Conservation (phyloP, 1,139 yeast genomes). For the Nakaseomyces delphensis region DNA sequence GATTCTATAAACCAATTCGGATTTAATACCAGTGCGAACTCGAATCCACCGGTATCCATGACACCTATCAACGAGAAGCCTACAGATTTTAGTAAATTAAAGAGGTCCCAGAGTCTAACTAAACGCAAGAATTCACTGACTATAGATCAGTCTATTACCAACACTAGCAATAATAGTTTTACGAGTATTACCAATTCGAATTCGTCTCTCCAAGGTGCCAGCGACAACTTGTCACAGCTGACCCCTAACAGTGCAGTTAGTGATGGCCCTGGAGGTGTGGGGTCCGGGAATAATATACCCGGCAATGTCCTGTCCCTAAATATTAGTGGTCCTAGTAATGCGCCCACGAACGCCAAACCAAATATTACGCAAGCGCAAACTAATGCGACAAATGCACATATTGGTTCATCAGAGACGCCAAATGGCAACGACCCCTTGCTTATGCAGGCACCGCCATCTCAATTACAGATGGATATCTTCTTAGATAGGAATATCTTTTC, state of each 20-base stretch:
- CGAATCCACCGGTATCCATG: slow-evolving; percentile 53
- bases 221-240: background rate
- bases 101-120: slow-evolving; percentile 24
- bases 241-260: slow-evolving; percentile 1
- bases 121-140: slow-evolving; percentile 16
- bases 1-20: slow-evolving; percentile 58
- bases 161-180: background rate
- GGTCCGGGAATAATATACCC: background rate
- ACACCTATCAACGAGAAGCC: slow-evolving; percentile 67
- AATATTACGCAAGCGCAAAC: background rate
- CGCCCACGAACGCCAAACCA: background rate
- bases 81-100: slow-evolving; percentile 21
- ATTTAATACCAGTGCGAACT: slow-evolving; percentile 44
- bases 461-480: slow-evolving; percentile 25
- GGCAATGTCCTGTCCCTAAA: background rate
- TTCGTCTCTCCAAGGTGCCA: background rate
- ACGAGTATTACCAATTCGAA: background rate
- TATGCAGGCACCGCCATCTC: slow-evolving; percentile 26
- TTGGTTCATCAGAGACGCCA: background rate
- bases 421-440: slow-evolving; percentile 1
- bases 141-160: slow-evolving; percentile 5
- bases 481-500: slow-evolving; percentile 18
- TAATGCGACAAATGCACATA: background rate
- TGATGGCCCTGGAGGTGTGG: background rate
- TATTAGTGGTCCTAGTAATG: background rate